These are phyloP conservation scores for Fennellomyces sp. DNA, from an alignment of 371 early-diverging fungal genomes.

Conservation along the genomic window DNA sequence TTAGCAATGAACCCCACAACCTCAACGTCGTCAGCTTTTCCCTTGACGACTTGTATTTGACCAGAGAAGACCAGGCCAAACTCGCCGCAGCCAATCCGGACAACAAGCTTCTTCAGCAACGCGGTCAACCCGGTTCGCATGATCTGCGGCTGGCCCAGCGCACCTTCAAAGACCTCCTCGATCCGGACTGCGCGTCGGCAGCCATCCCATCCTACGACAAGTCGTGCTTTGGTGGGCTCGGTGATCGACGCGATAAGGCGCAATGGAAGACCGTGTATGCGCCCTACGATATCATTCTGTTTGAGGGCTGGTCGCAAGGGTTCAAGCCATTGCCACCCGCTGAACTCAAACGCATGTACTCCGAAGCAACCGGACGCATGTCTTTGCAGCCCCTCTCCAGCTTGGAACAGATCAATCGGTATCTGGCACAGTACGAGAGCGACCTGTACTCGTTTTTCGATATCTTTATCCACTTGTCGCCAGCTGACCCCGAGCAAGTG, in stretches of 20 bases:
- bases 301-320: conserved; percentile 96
- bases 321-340: conserved; percentile 65
- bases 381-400: conserved; percentile 33
- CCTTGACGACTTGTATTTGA: conserved; percentile 88
- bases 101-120: conserved; percentile 73
- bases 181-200: conserved; percentile 27
- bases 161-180: conserved; percentile 53
- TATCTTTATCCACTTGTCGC: conserved; percentile 75
- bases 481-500: conserved; percentile 62
- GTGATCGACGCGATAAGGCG: conserved; percentile 68
- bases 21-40: conserved; percentile 71
- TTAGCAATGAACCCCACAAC: conserved; percentile 46
- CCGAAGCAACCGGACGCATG: conserved; percentile 7
- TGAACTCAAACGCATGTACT: conserved; percentile 32
- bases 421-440: conserved; percentile 56
- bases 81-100: conserved; percentile 52
- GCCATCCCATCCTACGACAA: conserved; percentile 85
- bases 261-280: conserved; percentile 59
- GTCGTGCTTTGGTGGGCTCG: conserved; percentile 70
- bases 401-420: conserved; percentile 53
- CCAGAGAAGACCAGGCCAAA: conserved; percentile 62
- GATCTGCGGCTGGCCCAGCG: conserved; percentile 66
- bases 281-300: conserved; percentile 80
- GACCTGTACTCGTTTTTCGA: conserved; percentile 70
- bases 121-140: conserved; percentile 93